Conservation (phyloP, 345 rosid species). For the Populus tremula region DNA sequence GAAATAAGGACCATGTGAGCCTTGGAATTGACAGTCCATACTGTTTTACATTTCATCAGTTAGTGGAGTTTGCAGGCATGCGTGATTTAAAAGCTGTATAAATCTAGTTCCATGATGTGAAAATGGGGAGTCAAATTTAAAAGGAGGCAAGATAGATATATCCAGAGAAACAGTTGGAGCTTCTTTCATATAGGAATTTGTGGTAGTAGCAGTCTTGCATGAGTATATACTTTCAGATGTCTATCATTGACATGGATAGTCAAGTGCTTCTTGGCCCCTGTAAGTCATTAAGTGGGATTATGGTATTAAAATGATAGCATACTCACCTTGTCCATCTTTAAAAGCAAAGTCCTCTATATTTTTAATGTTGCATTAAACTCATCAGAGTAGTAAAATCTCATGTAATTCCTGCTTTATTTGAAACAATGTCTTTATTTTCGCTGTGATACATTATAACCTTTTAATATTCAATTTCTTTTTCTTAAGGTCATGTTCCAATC, state of each 20-base stretch:
- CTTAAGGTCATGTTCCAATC: neutral
- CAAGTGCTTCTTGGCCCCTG: neutral
- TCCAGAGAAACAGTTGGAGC: neutral
- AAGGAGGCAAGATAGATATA: neutral
- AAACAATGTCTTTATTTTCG: neutral
- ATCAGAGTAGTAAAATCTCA: neutral
- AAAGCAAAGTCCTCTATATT: neutral
- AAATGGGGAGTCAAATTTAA: neutral
- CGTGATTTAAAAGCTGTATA: neutral
- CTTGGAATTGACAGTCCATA: neutral
- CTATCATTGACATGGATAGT: neutral
- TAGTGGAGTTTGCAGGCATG: neutral
- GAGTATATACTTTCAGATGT: neutral
- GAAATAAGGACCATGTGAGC: neutral
- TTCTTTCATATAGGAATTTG: neutral
- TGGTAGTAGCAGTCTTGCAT: neutral
- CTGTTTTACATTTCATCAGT: neutral
- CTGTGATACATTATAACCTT: neutral
- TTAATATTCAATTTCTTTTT: neutral
- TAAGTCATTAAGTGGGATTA: neutral
- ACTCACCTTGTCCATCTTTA: neutral
- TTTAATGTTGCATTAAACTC: neutral
- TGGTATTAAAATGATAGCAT: neutral
- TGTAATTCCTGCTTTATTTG: neutral
- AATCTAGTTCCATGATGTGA: neutral